Base-by-base conservation (phyloP, 1,139 yeast genomes). In the Suhomyces yuchorum region DNA sequence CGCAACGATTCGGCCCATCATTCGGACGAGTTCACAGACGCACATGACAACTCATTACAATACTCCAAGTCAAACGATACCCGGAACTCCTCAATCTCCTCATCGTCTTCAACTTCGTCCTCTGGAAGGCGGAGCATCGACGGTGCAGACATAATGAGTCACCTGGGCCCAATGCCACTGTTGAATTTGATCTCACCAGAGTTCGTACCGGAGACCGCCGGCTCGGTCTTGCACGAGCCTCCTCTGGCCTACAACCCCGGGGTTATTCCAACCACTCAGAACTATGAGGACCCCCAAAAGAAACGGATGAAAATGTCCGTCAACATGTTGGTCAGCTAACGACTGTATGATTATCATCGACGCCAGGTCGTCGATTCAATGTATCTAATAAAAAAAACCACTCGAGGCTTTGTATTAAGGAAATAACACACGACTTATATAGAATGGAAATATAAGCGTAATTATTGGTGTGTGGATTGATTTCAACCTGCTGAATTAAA, bases 231-330 rank as follows among this genome's bases (percentile, higher is more conserved):
- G 37, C 43, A 28, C 37, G 34, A 28, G 17, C 37, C 30, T 12
- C 8, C 15, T 20, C 37, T n/a, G 37, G 15, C 43, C 9, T 20
- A 28, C 14, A 8, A 23, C 12, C 30, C 37, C 17, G 30, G 19
- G 28, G 30, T 17, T 12, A 37, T 37, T 17, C 39, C 28, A 7
- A 24, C 28, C 8, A 15, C 39, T 5, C 30, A 17, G n/a, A 37
- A 37, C 19, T 63, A 57, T 46, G 71, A 65, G 19, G 59, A 68
- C 42, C 66, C 68, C 2, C 71, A 67, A 43, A 61, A 64, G 53
- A 71, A 70, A 47, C 57, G 75, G 47, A 53, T 70, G 56, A 75
- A 75, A 56, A 73, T 75, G 72, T 66, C 75, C 11, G 80, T 75
- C n/a, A 68, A 73, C 51, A 75, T 73, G 78, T 57, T 75, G 48